Conservation (phyloP, 2,329 filamentous ascomycete species). For the Colletotrichum viniferum region DNA sequence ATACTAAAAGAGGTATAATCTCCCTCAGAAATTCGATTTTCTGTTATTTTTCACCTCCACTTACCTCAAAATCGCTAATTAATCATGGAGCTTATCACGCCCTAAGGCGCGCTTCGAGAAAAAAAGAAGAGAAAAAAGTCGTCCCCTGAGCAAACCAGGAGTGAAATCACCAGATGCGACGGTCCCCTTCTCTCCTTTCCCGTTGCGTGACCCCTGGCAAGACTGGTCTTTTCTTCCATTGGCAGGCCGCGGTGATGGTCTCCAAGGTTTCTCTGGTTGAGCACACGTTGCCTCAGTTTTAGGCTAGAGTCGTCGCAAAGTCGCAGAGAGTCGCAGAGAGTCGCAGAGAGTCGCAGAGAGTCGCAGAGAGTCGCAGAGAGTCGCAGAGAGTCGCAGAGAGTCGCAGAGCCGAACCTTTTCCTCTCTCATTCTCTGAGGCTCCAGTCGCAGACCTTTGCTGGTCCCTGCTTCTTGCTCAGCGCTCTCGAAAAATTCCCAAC, state of each 20-base stretch:
- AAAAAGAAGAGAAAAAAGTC: not conserved
- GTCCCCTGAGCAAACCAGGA: not conserved
- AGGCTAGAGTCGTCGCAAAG: not conserved
- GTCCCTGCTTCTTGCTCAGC: not conserved
- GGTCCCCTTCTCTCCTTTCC: not conserved
- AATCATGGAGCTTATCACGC: too few species aligned
- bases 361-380: too few species aligned
- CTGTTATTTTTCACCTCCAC: too few species aligned
- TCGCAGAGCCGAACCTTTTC: not conserved
- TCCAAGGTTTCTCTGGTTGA: not conserved
- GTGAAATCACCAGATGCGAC: not conserved
- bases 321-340: too few species aligned
- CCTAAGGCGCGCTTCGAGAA: not conserved
- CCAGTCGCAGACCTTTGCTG: not conserved
- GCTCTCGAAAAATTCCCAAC: constrained; percentile 3
- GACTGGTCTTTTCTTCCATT: not conserved
- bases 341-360: too few species aligned
- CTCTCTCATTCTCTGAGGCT: not conserved
- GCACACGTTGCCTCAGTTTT: constrained; percentile 3
- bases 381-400: too few species aligned
- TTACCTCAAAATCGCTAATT: too few species aligned
- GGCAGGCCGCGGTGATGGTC: not conserved
- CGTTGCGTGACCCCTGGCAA: not conserved
- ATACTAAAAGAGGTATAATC: too few species aligned
- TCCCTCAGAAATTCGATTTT: too few species aligned